Conservation (phyloP, 139 green algal genomes). For the Tetraselmis striata region DNA sequence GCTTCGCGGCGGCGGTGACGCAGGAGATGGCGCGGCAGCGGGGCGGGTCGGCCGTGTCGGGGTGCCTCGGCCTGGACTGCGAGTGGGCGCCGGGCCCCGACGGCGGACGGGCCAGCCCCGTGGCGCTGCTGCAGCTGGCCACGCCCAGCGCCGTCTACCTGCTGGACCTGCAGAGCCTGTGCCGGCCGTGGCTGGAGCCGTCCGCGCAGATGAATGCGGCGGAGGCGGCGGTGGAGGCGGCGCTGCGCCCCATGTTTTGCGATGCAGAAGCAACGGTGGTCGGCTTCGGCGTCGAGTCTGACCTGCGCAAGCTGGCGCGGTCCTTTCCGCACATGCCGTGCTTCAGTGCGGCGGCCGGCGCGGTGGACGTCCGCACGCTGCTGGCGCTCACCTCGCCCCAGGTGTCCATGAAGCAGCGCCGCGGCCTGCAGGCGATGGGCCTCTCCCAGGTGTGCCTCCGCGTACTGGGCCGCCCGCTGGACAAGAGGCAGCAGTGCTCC, state of each 20-base stretch:
- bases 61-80: slow-evolving; percentile 19
- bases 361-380: slow-evolving; percentile 17
- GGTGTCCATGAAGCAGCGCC: not conserved
- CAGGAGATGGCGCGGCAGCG: no score
- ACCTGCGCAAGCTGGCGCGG: slow-evolving; percentile 21
- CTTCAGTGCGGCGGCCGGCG: slow-evolving; percentile 8
- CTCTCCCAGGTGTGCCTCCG: slow-evolving; percentile 7
- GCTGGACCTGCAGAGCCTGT: slow-evolving; percentile 25
- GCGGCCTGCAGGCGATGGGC: slow-evolving; percentile 14
- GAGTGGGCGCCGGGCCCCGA: slow-evolving; percentile 21
- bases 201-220: not conserved
- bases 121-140: slow-evolving; percentile 29
- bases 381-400: slow-evolving; percentile 20
- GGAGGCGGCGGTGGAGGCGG: slow-evolving; percentile 12
- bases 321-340: slow-evolving; percentile 31
- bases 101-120: slow-evolving; percentile 1
- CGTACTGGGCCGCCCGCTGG: slow-evolving; percentile 19
- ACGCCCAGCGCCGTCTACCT: slow-evolving; percentile 13
- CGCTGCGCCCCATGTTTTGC: slow-evolving; percentile 12
- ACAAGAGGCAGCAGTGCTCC: slow-evolving; percentile 33
- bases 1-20: not conserved
- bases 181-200: not conserved
- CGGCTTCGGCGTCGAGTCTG: slow-evolving; percentile 23
- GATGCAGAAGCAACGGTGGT: slow-evolving; percentile 22
- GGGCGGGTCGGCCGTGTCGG: not conserved